Percentiles rank a stretch among this genome's conserved stretches.
These are phyloP conservation scores for Echeveria elegans DNA, from an alignment of 164 flowering plant genomes.

Conservation along the genomic window DNA sequence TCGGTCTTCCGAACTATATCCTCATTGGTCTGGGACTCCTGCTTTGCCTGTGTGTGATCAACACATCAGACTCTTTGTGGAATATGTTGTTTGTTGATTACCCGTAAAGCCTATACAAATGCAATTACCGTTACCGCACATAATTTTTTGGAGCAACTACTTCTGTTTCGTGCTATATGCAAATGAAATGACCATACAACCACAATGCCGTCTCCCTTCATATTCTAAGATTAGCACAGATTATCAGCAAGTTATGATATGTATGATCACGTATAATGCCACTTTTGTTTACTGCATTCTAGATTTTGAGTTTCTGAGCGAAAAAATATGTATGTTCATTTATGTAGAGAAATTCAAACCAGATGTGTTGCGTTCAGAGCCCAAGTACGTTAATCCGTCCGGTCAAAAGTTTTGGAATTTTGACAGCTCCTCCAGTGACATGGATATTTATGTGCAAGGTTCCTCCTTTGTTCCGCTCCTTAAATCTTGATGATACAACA, in stretches of 20 bases:
- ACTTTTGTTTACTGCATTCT: background rate
- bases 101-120: background rate
- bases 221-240: background rate
- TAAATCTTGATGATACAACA: background rate
- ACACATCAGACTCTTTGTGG: background rate
- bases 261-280: too few species aligned
- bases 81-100: background rate
- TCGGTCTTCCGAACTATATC: too few species aligned
- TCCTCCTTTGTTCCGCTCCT: background rate
- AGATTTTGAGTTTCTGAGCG: background rate
- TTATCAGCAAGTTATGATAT: too few species aligned
- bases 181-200: background rate
- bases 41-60: background rate
- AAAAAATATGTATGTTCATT: background rate
- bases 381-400: constrained; percentile 9
- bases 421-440: constrained; percentile 9
- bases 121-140: background rate
- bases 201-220: background rate
- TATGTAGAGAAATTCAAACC: constrained; percentile 9
- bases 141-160: background rate
- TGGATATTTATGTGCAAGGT: constrained; percentile 18
- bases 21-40: background rate
- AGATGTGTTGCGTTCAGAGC: constrained; percentile 14
- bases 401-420: constrained; percentile 20
- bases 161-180: background rate